These are phyloP conservation scores for Alliaria petiolata DNA, from an alignment of 345 rosid genomes.

Conservation along the genomic window DNA sequence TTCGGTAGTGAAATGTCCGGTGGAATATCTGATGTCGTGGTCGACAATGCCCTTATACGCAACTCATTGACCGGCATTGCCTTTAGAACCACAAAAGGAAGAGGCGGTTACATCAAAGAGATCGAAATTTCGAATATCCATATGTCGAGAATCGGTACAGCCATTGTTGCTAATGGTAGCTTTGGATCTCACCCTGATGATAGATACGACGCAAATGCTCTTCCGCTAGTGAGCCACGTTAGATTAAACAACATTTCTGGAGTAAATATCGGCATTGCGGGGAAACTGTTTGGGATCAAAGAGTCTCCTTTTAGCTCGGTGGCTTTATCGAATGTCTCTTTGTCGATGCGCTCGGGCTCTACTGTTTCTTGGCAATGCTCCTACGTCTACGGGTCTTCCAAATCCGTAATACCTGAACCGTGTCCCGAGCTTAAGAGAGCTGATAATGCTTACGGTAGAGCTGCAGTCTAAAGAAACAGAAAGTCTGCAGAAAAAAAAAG, in stretches of 20 bases:
- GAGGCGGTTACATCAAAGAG: conserved; percentile 54
- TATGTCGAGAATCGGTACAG: conserved; percentile 34
- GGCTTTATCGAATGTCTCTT: conserved; percentile 43
- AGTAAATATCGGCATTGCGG: conserved; percentile 36
- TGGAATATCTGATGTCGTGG: conserved; percentile 41
- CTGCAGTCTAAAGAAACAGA: conserved; percentile 39
- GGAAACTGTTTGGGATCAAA: conserved; percentile 40
- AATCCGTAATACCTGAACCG: conserved; percentile 35
- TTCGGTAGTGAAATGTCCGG: conserved; percentile 67
- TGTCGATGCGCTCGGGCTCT: conserved; percentile 32
- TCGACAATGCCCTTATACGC: conserved; percentile 32
- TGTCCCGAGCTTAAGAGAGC: conserved; percentile 38
- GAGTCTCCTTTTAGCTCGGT: conserved; percentile 45
- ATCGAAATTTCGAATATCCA: conserved; percentile 37
- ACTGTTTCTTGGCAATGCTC: conserved; percentile 38
- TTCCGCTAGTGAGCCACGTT: conserved; percentile 40
- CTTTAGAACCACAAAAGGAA: conserved; percentile 48
- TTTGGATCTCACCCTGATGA: conserved; percentile 54
- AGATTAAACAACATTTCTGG: conserved; percentile 42
- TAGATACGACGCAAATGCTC: conserved; percentile 41
- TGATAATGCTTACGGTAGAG: conserved; percentile 35
- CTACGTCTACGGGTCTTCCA: conserved; percentile 38
- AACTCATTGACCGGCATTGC: conserved; percentile 39
- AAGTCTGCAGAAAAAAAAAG: background rate
- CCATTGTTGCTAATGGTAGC: conserved; percentile 43